Conservation (phyloP, 306 rosid genomes). For the Myrica gale region DNA sequence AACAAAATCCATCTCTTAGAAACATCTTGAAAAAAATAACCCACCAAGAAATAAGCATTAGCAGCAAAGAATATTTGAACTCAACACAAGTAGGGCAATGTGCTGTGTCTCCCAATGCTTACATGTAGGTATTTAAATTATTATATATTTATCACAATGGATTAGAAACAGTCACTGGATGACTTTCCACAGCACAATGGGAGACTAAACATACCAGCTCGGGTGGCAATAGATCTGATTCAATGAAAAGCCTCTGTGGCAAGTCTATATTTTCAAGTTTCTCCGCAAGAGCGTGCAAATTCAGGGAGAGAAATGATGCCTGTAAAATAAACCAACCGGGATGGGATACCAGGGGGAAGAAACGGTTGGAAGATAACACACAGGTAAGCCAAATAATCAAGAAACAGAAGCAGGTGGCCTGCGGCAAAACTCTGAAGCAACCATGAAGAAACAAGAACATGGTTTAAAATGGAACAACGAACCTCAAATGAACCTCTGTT, state of each 20-base stretch:
- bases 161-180: constrained; percentile 17
- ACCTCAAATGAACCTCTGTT: not conserved
- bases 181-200: constrained; percentile 9
- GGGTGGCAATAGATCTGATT: constrained; percentile 60
- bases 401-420: not conserved
- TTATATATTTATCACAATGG: not conserved
- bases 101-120: not conserved
- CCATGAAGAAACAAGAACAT: not conserved
- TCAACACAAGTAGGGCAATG: not conserved
- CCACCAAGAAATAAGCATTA: not conserved
- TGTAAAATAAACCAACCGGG: constrained; percentile 34
- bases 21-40: too few relatives aligned
- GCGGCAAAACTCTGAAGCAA: not conserved
- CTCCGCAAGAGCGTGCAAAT: constrained; percentile 71
- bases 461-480: not conserved
- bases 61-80: not conserved
- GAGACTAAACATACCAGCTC: constrained; percentile 64
- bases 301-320: constrained; percentile 77
- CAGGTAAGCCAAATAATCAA: constrained; percentile 4
- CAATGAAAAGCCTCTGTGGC: constrained; percentile 74
- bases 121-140: not conserved
- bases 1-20: too few relatives aligned
- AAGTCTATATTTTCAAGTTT: constrained; percentile 60
- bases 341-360: constrained; percentile 14
- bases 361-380: constrained; percentile 11